Percentiles rank a stretch among this genome's conserved stretches.
Evolutionary conservation across 805 yeast genomes (phyloP).

Genomic region (Zygosaccharomyces pseudorouxii): DNA sequence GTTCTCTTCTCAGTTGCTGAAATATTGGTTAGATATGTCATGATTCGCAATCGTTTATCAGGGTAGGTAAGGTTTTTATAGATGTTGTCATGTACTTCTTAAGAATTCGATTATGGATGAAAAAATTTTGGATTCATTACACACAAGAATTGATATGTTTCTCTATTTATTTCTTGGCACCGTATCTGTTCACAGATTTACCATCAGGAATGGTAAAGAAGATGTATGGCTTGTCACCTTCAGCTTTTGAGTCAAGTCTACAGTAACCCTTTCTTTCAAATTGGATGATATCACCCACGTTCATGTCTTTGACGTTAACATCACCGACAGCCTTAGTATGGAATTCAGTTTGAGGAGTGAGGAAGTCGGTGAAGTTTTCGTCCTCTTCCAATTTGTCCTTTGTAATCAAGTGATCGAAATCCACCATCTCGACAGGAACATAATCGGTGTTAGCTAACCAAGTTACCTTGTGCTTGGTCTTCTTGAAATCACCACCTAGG

Average conservation of each 20-base stretch:
- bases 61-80: neutral
- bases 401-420: constrained; percentile 90
- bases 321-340: constrained; percentile 75
- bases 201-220: constrained; percentile 97
- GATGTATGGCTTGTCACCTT: constrained; percentile 59
- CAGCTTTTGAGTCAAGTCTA: constrained; percentile 61
- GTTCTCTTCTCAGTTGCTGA: constrained; percentile 73
- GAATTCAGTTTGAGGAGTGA: constrained; percentile 85
- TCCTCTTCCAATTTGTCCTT: constrained; percentile 94
- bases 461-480: constrained; percentile 89
- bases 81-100: neutral
- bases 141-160: neutral
- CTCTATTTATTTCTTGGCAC: constrained; percentile 50
- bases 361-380: constrained; percentile 86
- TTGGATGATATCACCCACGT: constrained; percentile 85
- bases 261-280: constrained; percentile 96
- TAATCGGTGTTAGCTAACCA: constrained; percentile 89
- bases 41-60: constrained; percentile 34
- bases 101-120: neutral
- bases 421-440: constrained; percentile 72
- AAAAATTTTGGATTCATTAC: constrained; percentile 1
- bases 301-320: constrained; percentile 65
- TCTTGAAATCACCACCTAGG: constrained; percentile 94
- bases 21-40: constrained; percentile 53
- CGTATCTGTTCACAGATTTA: constrained; percentile 71